Conservation (phyloP, 768 basidiomycete species). For the Filobasidium wieringae region DNA sequence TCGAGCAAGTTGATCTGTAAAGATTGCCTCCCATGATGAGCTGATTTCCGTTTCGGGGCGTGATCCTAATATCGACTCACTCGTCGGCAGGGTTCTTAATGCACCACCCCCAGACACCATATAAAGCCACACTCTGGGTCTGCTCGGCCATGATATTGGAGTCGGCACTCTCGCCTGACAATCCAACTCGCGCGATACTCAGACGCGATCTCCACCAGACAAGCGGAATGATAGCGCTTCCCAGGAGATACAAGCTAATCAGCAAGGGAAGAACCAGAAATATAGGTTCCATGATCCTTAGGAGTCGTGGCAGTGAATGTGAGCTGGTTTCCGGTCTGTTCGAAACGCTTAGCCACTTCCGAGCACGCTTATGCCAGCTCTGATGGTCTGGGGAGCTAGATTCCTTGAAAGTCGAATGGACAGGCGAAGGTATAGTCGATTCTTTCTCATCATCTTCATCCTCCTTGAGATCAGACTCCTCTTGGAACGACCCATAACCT, state of each 20-base stretch:
- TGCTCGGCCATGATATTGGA: neutral
- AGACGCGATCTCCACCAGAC: conserved; percentile 6
- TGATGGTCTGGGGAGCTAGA: neutral
- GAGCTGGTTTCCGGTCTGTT: neutral
- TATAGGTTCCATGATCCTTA: neutral
- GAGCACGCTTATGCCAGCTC: neutral
- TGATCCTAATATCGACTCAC: too few relatives aligned
- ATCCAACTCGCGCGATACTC: neutral
- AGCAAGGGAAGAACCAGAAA: conserved; percentile 4
- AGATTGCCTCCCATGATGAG: too few relatives aligned
- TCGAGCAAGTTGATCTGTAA: too few relatives aligned
- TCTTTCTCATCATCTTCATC: too few relatives aligned
- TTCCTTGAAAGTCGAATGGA: too few relatives aligned
- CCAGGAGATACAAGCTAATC: conserved; percentile 2
- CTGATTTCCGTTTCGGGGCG: too few relatives aligned
- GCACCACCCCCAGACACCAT: conserved; percentile 8
- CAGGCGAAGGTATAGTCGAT: too few relatives aligned
- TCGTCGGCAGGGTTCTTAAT: neutral
- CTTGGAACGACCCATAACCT: too few relatives aligned
- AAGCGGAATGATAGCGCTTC: conserved; percentile 2
- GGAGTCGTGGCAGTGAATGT: neutral
- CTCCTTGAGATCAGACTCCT: too few relatives aligned
- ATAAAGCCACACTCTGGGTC: neutral
- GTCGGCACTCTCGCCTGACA: neutral
- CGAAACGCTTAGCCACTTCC: neutral